Percentiles rank a stretch among this genome's conserved stretches.
phyloP scores from a whole-genome alignment of 495 filamentous ascomycete genomes.

The Lepidopterella palustris region DNA sequence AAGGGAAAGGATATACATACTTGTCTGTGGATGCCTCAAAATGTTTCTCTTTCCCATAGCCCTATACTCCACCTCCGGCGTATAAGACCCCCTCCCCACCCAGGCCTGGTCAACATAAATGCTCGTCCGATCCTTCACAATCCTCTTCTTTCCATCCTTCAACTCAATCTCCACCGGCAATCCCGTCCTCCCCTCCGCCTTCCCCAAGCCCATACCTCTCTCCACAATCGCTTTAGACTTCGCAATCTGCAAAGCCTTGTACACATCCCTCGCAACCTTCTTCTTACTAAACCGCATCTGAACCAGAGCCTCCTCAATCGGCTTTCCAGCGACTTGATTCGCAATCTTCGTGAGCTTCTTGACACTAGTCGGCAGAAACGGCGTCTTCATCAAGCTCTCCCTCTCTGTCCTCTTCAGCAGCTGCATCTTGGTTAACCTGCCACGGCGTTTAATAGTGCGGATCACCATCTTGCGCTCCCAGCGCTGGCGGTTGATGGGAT shows the following conservation, averaged over 20 bases:
- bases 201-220: constrained; percentile 78
- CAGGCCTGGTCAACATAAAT: constrained; percentile 89
- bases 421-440: constrained; percentile 57
- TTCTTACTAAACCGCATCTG: constrained; percentile 97
- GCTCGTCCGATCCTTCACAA: constrained; percentile 58
- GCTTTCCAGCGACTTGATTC: constrained; percentile 84
- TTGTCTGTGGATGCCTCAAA: constrained; percentile 60
- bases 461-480: constrained; percentile 81
- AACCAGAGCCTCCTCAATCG: constrained; percentile 79
- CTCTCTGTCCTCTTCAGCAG: constrained; percentile 69
- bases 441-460: constrained; percentile 57
- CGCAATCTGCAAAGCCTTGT: constrained; percentile 68
- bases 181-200: constrained; percentile 12
- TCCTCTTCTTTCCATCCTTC: constrained; percentile 34
- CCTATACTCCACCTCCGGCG: constrained; percentile 51
- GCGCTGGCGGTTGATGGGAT: constrained; percentile 55
- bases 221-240: constrained; percentile 68
- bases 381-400: constrained; percentile 54
- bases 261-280: constrained; percentile 77
- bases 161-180: constrained; percentile 29
- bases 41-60: constrained; percentile 59
- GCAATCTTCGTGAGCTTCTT: constrained; percentile 86
- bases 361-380: constrained; percentile 65
- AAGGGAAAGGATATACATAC: constrained; percentile 45
- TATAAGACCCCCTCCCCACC: constrained; percentile 71